These are phyloP conservation scores for Neurospora sp. DNA, from an alignment of 495 filamentous ascomycete genomes.

Conservation along the genomic window DNA sequence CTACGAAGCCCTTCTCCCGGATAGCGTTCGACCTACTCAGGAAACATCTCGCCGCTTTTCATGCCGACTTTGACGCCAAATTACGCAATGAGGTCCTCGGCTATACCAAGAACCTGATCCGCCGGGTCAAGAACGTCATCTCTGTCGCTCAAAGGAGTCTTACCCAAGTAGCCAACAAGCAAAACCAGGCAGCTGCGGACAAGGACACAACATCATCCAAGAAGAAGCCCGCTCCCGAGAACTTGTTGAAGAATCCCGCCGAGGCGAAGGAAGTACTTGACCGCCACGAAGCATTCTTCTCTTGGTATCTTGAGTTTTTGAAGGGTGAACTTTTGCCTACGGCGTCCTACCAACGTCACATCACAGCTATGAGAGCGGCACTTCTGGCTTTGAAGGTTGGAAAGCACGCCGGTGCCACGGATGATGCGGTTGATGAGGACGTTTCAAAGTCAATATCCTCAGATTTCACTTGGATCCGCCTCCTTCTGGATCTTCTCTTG, in stretches of 20 bases:
- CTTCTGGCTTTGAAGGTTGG: conserved; percentile 47
- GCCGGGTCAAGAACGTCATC: conserved; percentile 47
- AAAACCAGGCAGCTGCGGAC: not conserved
- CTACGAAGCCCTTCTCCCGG: conserved; percentile 56
- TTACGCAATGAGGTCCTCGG: conserved; percentile 66
- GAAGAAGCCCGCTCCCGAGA: conserved; percentile 17
- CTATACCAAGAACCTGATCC: conserved; percentile 55
- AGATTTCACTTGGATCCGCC: conserved; percentile 44
- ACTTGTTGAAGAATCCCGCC: conserved; percentile 10
- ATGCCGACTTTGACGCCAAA: conserved; percentile 76
- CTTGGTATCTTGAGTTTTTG: conserved; percentile 64
- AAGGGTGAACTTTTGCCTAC: conserved; percentile 59
- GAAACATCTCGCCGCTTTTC: conserved; percentile 52
- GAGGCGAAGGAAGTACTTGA: conserved; percentile 17
- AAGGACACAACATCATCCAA: conserved; percentile 4
- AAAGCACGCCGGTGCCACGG: conserved; percentile 18
- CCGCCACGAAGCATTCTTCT: conserved; percentile 50
- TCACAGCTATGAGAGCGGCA: conserved; percentile 64
- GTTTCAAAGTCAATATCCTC: conserved; percentile 9
- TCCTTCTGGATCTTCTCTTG: conserved; percentile 66
- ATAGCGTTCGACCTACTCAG: conserved; percentile 50
- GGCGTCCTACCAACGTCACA: conserved; percentile 77
- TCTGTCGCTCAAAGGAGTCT: conserved; percentile 31
- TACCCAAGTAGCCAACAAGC: not conserved
- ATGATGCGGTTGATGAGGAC: conserved; percentile 19